Evolutionary conservation across 2,329 filamentous ascomycete genomes (phyloP).

Genomic region (Venturia effusa): DNA sequence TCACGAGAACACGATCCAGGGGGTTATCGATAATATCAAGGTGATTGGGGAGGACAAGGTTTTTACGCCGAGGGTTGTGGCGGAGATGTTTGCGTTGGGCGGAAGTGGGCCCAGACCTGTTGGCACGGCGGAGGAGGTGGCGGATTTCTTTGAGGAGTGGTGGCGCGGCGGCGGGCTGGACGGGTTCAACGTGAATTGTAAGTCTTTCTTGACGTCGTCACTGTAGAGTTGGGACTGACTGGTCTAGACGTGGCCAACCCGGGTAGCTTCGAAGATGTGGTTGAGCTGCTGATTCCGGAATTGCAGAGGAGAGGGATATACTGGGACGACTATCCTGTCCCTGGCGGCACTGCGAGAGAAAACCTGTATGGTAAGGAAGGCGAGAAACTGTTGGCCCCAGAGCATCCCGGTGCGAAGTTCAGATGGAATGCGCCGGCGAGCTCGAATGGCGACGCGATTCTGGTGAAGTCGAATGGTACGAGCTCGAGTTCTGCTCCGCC

Average conservation of each 20-base stretch:
- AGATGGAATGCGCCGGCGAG: neutral
- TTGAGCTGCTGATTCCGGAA: conserved; percentile 18
- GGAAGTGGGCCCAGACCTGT: conserved; percentile 21
- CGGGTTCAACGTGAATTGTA: conserved; percentile 5
- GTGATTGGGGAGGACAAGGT: conserved; percentile 16
- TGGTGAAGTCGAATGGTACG: neutral
- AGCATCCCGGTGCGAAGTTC: neutral
- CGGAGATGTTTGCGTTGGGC: conserved; percentile 21
- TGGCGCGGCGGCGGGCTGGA: neutral
- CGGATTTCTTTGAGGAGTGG: conserved; percentile 6
- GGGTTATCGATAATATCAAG: conserved; percentile 18
- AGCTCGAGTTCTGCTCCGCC: neutral
- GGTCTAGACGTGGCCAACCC: conserved; percentile 16
- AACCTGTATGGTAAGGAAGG: conserved; percentile 40
- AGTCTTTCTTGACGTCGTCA: too few species aligned
- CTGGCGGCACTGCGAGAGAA: conserved; percentile 44
- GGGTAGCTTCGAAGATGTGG: conserved; percentile 17
- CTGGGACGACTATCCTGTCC: conserved; percentile 33
- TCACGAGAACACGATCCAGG: too few species aligned
- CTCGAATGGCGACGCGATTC: too few species aligned
- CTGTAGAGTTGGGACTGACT: too few species aligned
- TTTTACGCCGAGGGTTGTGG: conserved; percentile 12
- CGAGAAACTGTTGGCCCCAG: conserved; percentile 16
- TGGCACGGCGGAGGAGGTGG: conserved; percentile 22
- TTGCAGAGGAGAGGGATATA: conserved; percentile 21